Evolutionary conservation across 1,284 basidiomycete genomes (phyloP).

Genomic region (Rhodotorula sp.): DNA sequence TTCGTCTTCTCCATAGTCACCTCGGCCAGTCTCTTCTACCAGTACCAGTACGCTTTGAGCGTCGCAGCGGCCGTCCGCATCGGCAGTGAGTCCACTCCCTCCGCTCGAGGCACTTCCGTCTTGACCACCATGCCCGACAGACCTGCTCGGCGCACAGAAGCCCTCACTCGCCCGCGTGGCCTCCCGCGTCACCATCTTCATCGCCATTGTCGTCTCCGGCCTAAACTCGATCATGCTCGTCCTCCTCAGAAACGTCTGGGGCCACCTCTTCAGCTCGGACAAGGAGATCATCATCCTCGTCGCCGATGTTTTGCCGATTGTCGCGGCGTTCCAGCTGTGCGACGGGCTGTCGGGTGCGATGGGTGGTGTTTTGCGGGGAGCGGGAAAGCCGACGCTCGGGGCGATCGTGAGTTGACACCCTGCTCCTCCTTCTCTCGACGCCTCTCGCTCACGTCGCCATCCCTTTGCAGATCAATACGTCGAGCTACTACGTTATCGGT

Average conservation of each 20-base stretch:
- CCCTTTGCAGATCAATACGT: slow-evolving; percentile 28
- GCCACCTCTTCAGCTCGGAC: slow-evolving; percentile 49
- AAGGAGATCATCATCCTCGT: slow-evolving; percentile 48
- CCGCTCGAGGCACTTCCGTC: too few relatives aligned
- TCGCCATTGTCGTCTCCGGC: slow-evolving; percentile 46
- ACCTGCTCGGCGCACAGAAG: slow-evolving; percentile 50
- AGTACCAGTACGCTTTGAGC: slow-evolving; percentile 49
- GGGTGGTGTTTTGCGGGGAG: slow-evolving; percentile 50
- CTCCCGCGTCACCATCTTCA: slow-evolving; percentile 44
- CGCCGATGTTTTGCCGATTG: slow-evolving; percentile 48
- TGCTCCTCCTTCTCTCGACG: not conserved
- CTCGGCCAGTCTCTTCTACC: slow-evolving; percentile 45
- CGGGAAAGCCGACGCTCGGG: slow-evolving; percentile 45
- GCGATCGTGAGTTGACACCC: slow-evolving; percentile 1
- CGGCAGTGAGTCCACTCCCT: slow-evolving; percentile 35
- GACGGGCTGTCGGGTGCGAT: slow-evolving; percentile 50
- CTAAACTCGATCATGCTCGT: slow-evolving; percentile 49
- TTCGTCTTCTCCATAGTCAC: slow-evolving; percentile 18
- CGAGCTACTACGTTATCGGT: slow-evolving; percentile 47
- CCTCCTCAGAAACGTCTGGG: slow-evolving; percentile 47
- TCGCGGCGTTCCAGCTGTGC: slow-evolving; percentile 50
- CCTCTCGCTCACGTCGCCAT: not conserved
- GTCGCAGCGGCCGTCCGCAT: slow-evolving; percentile 51
- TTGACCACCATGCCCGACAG: slow-evolving; percentile 11
- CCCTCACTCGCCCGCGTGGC: slow-evolving; percentile 47